phyloP scores from a whole-genome alignment of 108 stramenopile genomes.

The Nannochloropsis gaditana region DNA sequence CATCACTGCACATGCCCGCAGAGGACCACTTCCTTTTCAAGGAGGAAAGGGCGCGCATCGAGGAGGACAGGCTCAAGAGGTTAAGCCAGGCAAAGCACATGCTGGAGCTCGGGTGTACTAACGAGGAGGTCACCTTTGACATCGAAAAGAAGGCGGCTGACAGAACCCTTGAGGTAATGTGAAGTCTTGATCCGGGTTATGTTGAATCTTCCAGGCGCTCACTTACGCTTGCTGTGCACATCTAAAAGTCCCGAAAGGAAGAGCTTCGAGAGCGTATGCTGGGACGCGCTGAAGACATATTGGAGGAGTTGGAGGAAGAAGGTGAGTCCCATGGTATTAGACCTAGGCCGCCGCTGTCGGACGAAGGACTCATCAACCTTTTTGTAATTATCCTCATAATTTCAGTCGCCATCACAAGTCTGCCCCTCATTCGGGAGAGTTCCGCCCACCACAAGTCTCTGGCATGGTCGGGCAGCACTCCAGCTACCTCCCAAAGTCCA shows the following conservation, averaged over 20 bases:
- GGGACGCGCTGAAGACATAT: neutral
- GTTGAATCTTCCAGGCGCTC: neutral
- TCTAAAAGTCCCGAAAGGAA: neutral
- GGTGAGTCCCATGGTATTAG: neutral
- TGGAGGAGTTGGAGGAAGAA: neutral
- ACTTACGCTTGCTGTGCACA: neutral
- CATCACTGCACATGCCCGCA: neutral
- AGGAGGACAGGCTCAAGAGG: neutral
- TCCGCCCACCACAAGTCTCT: too few species aligned
- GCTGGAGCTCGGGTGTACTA: neutral
- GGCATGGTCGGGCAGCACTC: too few species aligned
- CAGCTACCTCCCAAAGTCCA: too few species aligned
- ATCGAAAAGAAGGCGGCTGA: slow-evolving; percentile 6
- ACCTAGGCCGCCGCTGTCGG: too few species aligned
- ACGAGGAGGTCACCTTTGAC: neutral
- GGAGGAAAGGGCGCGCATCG: neutral
- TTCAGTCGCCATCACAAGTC: too few species aligned
- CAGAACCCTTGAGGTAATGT: neutral
- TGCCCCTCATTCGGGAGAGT: too few species aligned
- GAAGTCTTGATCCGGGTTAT: neutral
- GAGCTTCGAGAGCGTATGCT: neutral
- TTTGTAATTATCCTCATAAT: too few species aligned
- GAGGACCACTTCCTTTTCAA: slow-evolving; percentile 6
- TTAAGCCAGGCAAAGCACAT: neutral
- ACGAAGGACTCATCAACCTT: too few species aligned